phyloP scores from a whole-genome alignment of 2,329 filamentous ascomycete species.

The Ceratocystis harringtonii region DNA sequence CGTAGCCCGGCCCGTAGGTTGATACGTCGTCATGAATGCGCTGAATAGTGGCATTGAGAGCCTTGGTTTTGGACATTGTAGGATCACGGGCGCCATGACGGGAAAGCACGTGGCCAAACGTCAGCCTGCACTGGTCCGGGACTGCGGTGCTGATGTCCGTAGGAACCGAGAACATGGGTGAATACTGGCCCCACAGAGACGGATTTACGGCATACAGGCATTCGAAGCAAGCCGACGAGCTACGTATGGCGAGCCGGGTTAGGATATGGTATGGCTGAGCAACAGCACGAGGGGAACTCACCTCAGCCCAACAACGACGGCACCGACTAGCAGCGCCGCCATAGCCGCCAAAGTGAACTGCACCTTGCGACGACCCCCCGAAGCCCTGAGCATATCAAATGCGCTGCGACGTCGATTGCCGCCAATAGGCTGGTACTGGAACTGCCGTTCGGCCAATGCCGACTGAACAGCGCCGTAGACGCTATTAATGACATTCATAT shows the following conservation, averaged over 20 bases:
- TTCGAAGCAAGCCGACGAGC: constrained; percentile 6
- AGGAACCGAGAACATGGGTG: constrained; percentile 64
- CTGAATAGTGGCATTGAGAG: constrained; percentile 49
- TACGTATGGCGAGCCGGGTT: constrained; percentile 25
- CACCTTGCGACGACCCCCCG: constrained; percentile 8
- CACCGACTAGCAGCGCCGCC: constrained; percentile 1
- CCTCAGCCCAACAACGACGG: constrained; percentile 13
- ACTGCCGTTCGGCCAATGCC: constrained; percentile 4
- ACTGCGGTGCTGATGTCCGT: constrained; percentile 46
- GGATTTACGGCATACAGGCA: constrained; percentile 10
- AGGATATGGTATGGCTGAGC: neutral
- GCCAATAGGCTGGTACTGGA: constrained; percentile 13
- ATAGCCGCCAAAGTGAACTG: constrained; percentile 6
- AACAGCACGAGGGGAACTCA: neutral
- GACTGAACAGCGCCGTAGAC: constrained; percentile 7
- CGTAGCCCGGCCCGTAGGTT: constrained; percentile 46
- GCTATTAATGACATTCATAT: constrained; percentile 11
- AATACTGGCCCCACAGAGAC: constrained; percentile 67
- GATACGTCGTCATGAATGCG: constrained; percentile 45
- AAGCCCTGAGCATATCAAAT: constrained; percentile 2
- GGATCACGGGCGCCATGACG: constrained; percentile 77
- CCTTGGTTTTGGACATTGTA: constrained; percentile 48
- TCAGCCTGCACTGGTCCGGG: constrained; percentile 56
- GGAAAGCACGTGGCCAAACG: constrained; percentile 67
- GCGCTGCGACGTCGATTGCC: neutral